Evolutionary conservation across 2,329 filamentous ascomycete genomes (phyloP), one percentile per base, ranked within the genome.

Genomic region (Sarocladium brachiariae): DNA sequence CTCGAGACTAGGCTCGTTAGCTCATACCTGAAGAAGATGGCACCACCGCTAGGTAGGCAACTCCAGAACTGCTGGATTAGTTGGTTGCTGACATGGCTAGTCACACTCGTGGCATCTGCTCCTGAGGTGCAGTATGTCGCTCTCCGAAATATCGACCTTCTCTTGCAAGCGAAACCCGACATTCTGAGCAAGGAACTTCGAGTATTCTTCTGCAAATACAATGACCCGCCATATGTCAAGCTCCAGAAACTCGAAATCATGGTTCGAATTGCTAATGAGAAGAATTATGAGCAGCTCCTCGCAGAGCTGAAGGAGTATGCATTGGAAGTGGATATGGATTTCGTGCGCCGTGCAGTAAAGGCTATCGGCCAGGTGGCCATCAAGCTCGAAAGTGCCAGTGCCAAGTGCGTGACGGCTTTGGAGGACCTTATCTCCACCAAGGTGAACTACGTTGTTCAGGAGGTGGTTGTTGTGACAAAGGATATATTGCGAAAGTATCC

Each of bases 181-280:
- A 96, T 99, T 51, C 77, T 99, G 9, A 95, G 89, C 76, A 97
- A 97, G 68, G 93, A 99, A 68, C 83, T 99, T 62, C 83, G 93
- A 39, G 93, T 99, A 8, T 99, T 99, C 73, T 99, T 99, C 73
- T 99, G 93, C 84, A 99, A 99, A 72, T 99, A 99, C 74, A 97
- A 97, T 65, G 93, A 99, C 60, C 92, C 93, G 2, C 90, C 90
- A 19, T 99, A 99, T 65, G 84, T 99, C 61, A 99, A 99, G 69
- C 83, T 99, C 53, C 87, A 96, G 65, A 99, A 99, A 65, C 80
- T 99, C 47, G 93, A 99, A 65, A 97, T 97, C 56, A 97, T 99
- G 93, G 92, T 99, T 45, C 85, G 93, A 67, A 97, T 99, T 83
- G 89, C 92, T 54, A 97, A 96, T 70, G 91, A 96, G 59, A 87